Conservation (phyloP, 805 yeast genomes). For the Kazachstania psychrophila region DNA sequence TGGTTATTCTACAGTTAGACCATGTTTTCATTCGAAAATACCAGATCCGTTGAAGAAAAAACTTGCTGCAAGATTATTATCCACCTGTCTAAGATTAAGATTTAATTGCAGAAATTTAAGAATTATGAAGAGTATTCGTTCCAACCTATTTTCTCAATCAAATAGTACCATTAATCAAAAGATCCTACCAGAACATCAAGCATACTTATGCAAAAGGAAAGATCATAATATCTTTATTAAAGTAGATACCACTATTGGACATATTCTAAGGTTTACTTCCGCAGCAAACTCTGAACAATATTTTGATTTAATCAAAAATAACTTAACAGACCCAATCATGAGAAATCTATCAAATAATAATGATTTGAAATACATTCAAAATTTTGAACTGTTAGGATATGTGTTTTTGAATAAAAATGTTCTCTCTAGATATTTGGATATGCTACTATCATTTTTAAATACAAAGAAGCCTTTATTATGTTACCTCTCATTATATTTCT, state of each 20-base stretch:
- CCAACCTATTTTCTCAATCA: slow-evolving; percentile 4
- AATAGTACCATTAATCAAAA: slow-evolving; percentile 6
- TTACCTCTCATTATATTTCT: slow-evolving; percentile 36
- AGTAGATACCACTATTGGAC: slow-evolving; percentile 15
- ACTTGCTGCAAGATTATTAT: slow-evolving; percentile 24
- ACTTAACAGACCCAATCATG: slow-evolving; percentile 8
- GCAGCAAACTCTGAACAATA: slow-evolving; percentile 42
- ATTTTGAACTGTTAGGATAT: slow-evolving; percentile 39
- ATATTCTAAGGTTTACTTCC: slow-evolving; percentile 38
- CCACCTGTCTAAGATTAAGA: slow-evolving; percentile 25
- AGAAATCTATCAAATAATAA: neutral
- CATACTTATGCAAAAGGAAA: slow-evolving; percentile 10
- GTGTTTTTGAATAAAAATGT: slow-evolving; percentile 34
- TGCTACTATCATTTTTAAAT: slow-evolving; percentile 31
- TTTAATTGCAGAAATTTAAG: slow-evolving; percentile 27
- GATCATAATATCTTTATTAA: slow-evolving; percentile 8
- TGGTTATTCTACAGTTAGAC: slow-evolving; percentile 28
- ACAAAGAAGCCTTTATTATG: slow-evolving; percentile 39
- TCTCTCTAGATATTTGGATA: slow-evolving; percentile 32
- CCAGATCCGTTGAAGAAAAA: slow-evolving; percentile 27
- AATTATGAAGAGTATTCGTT: slow-evolving; percentile 26
- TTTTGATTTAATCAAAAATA: slow-evolving; percentile 22
- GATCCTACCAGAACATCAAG: slow-evolving; percentile 16
- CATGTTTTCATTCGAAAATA: slow-evolving; percentile 27
- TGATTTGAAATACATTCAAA: slow-evolving; percentile 9